Percentiles rank a stretch among this genome's conserved stretches.
Evolutionary conservation across 2,329 filamentous ascomycete genomes (phyloP).

Genomic region (Aureobasidium lini): DNA sequence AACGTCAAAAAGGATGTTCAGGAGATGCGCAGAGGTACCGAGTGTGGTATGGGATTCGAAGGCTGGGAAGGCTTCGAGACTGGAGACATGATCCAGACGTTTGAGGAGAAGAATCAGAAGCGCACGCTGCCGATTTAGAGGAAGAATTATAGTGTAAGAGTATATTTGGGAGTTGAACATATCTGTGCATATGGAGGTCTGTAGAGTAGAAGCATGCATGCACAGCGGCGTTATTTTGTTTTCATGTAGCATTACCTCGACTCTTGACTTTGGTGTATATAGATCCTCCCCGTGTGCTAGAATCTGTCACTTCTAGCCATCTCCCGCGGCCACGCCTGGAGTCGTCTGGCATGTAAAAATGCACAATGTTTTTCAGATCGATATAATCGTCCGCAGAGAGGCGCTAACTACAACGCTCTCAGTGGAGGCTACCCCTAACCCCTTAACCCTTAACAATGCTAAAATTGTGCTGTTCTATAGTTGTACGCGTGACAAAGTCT

Average conservation of each 20-base stretch:
- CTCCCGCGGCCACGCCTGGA: too few species aligned
- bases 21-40: slow-evolving; percentile 86
- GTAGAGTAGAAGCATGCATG: background rate
- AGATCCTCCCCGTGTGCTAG: too few species aligned
- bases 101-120: slow-evolving; percentile 71
- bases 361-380: too few species aligned
- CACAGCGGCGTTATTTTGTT: background rate
- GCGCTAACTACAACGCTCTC: too few species aligned
- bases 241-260: background rate
- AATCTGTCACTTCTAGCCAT: too few species aligned
- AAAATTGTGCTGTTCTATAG: too few species aligned
- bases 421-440: too few species aligned
- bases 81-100: slow-evolving; percentile 83
- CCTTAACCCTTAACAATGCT: too few species aligned
- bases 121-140: slow-evolving; percentile 40
- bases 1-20: slow-evolving; percentile 85
- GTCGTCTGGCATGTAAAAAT: too few species aligned
- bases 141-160: background rate
- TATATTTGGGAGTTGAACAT: background rate
- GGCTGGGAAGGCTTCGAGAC: slow-evolving; percentile 68
- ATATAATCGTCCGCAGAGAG: too few species aligned
- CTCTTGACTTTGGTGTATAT: background rate
- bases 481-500: too few species aligned
- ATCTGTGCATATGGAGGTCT: background rate
- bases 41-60: slow-evolving; percentile 84